A percentile compares a stretch with the other conserved stretches of the same genome.
These are phyloP conservation scores for Aspergillus diversus DNA, from an alignment of 495 filamentous ascomycete species.

Conservation along the genomic window DNA sequence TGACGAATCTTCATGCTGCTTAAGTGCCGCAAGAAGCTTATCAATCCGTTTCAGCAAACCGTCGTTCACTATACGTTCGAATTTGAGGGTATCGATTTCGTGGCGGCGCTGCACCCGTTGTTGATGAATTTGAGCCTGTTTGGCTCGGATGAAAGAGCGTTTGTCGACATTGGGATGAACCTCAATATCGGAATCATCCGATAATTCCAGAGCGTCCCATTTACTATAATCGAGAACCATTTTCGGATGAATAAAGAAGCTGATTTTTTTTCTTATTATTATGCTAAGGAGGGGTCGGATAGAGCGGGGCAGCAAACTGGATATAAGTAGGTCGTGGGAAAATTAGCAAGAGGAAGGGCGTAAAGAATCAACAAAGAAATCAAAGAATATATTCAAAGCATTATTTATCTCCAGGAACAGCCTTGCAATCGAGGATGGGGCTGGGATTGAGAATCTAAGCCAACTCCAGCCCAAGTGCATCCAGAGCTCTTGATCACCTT, in stretches of 20 bases:
- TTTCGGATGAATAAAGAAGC: slow-evolving; percentile 29
- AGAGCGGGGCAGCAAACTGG: slow-evolving; percentile 22
- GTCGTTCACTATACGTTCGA: slow-evolving; percentile 92
- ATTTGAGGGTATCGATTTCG: slow-evolving; percentile 89
- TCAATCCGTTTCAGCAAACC: slow-evolving; percentile 83
- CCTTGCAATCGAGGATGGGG: neutral
- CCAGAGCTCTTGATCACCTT: slow-evolving; percentile 45
- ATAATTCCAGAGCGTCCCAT: slow-evolving; percentile 94
- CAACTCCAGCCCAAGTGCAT: slow-evolving; percentile 13
- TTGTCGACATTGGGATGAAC: slow-evolving; percentile 99
- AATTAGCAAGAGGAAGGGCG: neutral
- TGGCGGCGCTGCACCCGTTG: slow-evolving; percentile 81
- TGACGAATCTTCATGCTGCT: slow-evolving; percentile 68
- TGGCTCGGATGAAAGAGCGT: slow-evolving; percentile 95
- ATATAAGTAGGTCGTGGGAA: neutral
- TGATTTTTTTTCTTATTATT: neutral
- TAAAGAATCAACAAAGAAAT: neutral
- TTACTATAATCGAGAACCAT: slow-evolving; percentile 97
- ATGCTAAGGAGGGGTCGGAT: slow-evolving; percentile 27
- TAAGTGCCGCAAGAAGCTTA: slow-evolving; percentile 69
- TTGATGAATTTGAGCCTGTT: slow-evolving; percentile 94
- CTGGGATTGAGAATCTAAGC: no score
- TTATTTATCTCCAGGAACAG: neutral
- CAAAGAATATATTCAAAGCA: neutral
- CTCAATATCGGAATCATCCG: slow-evolving; percentile 97